phyloP scores from a whole-genome alignment of 1,284 basidiomycete species.

The Chalciporus sp. region DNA sequence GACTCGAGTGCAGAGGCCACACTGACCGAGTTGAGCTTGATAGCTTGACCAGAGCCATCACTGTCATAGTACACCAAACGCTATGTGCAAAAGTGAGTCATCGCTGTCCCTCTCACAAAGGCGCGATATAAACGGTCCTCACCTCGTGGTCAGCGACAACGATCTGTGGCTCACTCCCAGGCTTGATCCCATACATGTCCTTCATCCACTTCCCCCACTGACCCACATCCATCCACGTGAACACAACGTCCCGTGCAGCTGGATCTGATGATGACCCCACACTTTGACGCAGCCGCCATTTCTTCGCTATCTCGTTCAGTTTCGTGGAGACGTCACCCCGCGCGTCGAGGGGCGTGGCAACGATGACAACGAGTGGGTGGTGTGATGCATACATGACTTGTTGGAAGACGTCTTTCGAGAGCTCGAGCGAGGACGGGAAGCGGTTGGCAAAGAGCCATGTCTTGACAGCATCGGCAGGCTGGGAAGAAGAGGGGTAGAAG shows the following conservation, averaged over 20 bases:
- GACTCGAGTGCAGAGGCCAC: constrained; percentile 76
- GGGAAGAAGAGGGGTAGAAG: constrained; percentile 35
- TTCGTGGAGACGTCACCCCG: constrained; percentile 47
- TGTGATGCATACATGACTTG: constrained; percentile 79
- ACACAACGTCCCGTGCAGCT: constrained; percentile 67
- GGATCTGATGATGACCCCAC: background rate
- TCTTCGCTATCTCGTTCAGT: constrained; percentile 57
- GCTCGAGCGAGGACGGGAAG: constrained; percentile 69
- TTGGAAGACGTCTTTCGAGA: constrained; percentile 76
- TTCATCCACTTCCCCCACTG: constrained; percentile 86
- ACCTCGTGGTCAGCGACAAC: constrained; percentile 84
- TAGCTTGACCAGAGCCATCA: constrained; percentile 51
- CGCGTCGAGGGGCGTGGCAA: constrained; percentile 45
- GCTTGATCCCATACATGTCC: constrained; percentile 77
- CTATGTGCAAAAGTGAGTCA: constrained; percentile 38
- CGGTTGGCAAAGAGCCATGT: constrained; percentile 68
- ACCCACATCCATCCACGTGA: constrained; percentile 83
- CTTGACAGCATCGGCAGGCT: constrained; percentile 34
- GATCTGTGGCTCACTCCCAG: constrained; percentile 52
- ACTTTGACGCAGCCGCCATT: constrained; percentile 59
- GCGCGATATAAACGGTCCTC: constrained; percentile 22
- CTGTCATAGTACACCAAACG: constrained; percentile 68
- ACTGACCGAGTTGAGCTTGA: constrained; percentile 57
- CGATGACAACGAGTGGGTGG: constrained; percentile 77
- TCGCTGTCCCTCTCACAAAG: background rate